phyloP scores from a whole-genome alignment of 352 stramenopile genomes.

The Globisporangium spiculum region DNA sequence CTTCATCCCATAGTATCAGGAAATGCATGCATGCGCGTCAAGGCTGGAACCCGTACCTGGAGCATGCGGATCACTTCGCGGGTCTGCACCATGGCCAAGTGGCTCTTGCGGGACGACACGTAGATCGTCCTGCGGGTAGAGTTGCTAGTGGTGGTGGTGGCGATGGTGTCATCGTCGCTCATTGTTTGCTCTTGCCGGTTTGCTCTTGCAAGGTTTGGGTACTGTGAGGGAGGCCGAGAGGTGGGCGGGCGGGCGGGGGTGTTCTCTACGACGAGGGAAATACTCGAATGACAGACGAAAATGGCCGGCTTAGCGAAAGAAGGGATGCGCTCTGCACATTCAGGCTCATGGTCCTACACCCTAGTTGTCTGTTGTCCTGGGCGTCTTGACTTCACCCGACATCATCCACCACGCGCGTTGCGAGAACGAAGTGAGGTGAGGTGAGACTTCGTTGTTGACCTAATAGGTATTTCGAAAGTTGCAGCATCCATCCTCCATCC shows the following conservation, averaged over 20 bases:
- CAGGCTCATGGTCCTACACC: neutral
- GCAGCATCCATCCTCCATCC: neutral
- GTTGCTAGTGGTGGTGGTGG: no score
- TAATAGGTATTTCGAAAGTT: neutral
- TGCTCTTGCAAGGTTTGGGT: neutral
- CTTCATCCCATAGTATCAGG: neutral
- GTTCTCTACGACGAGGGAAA: neutral
- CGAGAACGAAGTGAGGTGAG: neutral
- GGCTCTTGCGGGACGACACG: constrained; percentile 85
- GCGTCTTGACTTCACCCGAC: neutral
- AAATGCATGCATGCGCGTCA: no score
- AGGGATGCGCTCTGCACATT: neutral
- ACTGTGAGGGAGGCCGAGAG: no score
- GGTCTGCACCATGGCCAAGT: constrained; percentile 87
- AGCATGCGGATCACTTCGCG: constrained; percentile 83
- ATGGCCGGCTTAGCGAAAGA: neutral
- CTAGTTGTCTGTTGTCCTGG: no score
- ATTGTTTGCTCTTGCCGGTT: neutral
- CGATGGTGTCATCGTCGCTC: neutral
- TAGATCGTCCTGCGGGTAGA: constrained; percentile 54
- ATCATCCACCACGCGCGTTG: neutral
- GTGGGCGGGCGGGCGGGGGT: no score
- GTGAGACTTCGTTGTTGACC: neutral
- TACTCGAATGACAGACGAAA: neutral
- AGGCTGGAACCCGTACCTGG: constrained; percentile 19